Percentiles rank a stretch among this genome's conserved stretches.
phyloP scores from a whole-genome alignment of 2,329 filamentous ascomycete species.

The Lizonia empirigonia region DNA sequence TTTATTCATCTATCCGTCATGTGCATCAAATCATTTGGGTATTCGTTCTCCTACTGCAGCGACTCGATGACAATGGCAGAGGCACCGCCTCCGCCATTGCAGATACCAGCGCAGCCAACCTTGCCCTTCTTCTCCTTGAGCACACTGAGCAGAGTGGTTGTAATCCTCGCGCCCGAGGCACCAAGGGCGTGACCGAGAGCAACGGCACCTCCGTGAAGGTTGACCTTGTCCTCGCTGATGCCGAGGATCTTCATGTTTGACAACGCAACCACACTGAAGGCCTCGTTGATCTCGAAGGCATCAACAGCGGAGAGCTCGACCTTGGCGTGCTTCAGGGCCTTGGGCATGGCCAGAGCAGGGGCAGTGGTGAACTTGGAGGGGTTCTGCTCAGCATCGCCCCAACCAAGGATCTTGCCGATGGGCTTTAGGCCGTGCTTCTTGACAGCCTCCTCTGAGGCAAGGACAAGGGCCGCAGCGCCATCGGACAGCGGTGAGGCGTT shows the following conservation, averaged over 20 bases:
- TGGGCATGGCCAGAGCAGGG: constrained; percentile 91
- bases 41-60: constrained; percentile 38
- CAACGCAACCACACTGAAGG: constrained; percentile 94
- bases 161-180: constrained; percentile 89
- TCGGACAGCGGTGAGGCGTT: constrained; percentile 97
- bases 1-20: constrained; percentile 14
- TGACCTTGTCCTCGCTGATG: constrained; percentile 83
- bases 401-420: constrained; percentile 94
- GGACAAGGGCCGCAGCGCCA: constrained; percentile 87
- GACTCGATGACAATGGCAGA: constrained; percentile 89
- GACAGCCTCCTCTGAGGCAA: constrained; percentile 92
- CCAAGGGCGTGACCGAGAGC: constrained; percentile 95
- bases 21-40: constrained; percentile 16
- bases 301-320: constrained; percentile 79
- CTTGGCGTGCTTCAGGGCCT: constrained; percentile 93
- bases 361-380: constrained; percentile 96
- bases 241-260: constrained; percentile 93
- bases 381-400: constrained; percentile 90
- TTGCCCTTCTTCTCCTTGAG: constrained; percentile 89
- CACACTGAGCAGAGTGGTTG: constrained; percentile 87
- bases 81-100: constrained; percentile 96
- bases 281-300: constrained; percentile 99
- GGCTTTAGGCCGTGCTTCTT: constrained; percentile 91
- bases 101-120: constrained; percentile 93
- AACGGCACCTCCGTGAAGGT: constrained; percentile 92